Evolutionary conservation across 2,329 filamentous ascomycete species (phyloP), one percentile per base, ranked within the genome.

Genomic region (Aureobasidium vineae): DNA sequence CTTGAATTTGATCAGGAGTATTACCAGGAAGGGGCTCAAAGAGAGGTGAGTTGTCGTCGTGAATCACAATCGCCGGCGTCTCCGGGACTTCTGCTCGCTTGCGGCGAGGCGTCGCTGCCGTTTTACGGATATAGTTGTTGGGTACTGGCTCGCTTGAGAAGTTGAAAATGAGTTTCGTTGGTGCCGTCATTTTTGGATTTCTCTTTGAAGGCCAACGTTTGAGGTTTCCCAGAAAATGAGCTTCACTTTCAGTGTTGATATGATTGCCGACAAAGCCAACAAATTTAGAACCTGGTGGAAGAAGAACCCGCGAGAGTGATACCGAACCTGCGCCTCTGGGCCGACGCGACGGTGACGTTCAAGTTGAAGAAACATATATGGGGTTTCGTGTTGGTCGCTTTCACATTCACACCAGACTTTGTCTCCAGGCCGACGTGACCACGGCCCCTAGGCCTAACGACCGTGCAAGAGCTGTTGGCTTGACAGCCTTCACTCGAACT

Each of bases 141-240:
- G 63, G 26, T 16, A 28, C 19, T 40, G n/a, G 6, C 11, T 47
- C n/a, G 2, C 33, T 36, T 23, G 63, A 54, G 63, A 56, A 54
- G 23, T 54, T 56, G 28, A 65, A 65, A 11, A 28, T 13, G 21
- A 65, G 63, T 41, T 53, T 36, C n/a, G 53, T 54, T 53, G 60
- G 21, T 31, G 60, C 16, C 47, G 28, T 28, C 47, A 64, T 63
- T 6, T 43, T 40, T 13, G 3, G 7, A 19, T 21, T 49, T 10
- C 13, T 36, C 15, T 19, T 16, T 33, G 16, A 8, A 21, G 21
- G 8, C 5, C n/a, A 10, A 15, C 2, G 6, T 26, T 10, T 10
- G 38, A 43, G 26, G 16, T 23, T n/a, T 43, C 16, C n/a, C 23
- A 26, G 40, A 23, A 21, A 31, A 26, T 8, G 31, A 31, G 33